These are phyloP conservation scores for Multifurca ochricompacta DNA, from an alignment of 768 basidiomycete genomes.

Conservation along the genomic window DNA sequence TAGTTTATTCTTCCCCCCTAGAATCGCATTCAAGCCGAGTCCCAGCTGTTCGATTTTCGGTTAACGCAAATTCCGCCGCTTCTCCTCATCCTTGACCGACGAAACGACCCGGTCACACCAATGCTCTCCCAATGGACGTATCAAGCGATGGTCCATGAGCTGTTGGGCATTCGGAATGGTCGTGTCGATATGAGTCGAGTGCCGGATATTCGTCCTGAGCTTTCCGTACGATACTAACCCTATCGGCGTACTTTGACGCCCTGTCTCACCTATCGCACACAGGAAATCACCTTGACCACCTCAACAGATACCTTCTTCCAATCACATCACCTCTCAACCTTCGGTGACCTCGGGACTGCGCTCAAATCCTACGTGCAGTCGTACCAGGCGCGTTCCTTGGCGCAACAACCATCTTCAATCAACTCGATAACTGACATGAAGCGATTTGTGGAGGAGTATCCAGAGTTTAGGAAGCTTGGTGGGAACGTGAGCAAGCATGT, in stretches of 20 bases:
- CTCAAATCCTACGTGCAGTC: conserved; percentile 90
- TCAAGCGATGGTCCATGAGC: conserved; percentile 98
- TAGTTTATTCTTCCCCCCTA: conserved; percentile 28
- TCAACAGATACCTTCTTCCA: conserved; percentile 93
- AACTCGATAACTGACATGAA: conserved; percentile 98
- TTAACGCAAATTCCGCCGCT: conserved; percentile 82
- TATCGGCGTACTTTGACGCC: not conserved
- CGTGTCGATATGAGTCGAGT: conserved; percentile 79
- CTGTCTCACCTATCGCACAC: conserved; percentile 13
- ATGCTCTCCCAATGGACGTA: conserved; percentile 98
- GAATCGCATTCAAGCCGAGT: conserved; percentile 76
- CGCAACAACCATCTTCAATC: conserved; percentile 69
- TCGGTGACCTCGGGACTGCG: conserved; percentile 90
- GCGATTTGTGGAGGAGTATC: conserved; percentile 94
- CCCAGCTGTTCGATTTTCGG: conserved; percentile 86
- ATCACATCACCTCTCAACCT: conserved; percentile 82
- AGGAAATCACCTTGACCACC: conserved; percentile 93
- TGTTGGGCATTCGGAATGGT: conserved; percentile 89
- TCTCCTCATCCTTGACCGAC: conserved; percentile 85
- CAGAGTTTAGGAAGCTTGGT: conserved; percentile 92
- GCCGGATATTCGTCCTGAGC: conserved; percentile 79
- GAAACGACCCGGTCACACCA: conserved; percentile 97
- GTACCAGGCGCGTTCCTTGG: conserved; percentile 78
- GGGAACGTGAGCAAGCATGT: conserved; percentile 99
- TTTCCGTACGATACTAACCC: conserved; percentile 49